Percentiles rank a stretch among this genome's conserved stretches.
Evolutionary conservation across 352 stramenopile species (phyloP).

Genomic region (Phytophthora fragariae): DNA sequence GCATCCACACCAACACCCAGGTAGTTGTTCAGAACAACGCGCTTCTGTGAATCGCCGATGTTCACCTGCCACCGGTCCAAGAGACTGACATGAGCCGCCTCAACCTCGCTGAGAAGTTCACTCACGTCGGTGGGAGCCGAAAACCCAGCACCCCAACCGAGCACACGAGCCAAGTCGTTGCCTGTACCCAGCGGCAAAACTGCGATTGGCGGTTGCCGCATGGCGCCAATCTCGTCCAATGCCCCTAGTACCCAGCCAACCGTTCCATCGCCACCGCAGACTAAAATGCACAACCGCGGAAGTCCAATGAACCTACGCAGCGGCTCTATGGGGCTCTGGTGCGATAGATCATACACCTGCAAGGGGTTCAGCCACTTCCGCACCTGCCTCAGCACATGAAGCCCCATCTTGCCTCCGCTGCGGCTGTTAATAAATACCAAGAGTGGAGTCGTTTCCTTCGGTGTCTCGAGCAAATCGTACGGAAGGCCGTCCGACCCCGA

Average conservation of each 20-base stretch:
- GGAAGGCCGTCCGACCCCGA: slow-evolving; percentile 43
- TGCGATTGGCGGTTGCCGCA: slow-evolving; percentile 91
- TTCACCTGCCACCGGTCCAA: slow-evolving; percentile 80
- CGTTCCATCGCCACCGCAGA: slow-evolving; percentile 96
- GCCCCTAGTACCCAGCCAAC: slow-evolving; percentile 92
- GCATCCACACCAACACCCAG: slow-evolving; percentile 91
- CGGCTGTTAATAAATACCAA: slow-evolving; percentile 97
- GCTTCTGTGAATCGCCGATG: slow-evolving; percentile 70
- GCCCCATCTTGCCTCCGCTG: slow-evolving; percentile 93
- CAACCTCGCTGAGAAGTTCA: slow-evolving; percentile 71
- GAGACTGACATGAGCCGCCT: slow-evolving; percentile 77
- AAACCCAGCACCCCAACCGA: slow-evolving; percentile 95
- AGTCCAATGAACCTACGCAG: slow-evolving; percentile 93
- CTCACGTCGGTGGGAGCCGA: slow-evolving; percentile 68
- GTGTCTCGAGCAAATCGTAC: slow-evolving; percentile 63
- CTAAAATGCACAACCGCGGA: slow-evolving; percentile 90
- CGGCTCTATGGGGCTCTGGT: slow-evolving; percentile 92
- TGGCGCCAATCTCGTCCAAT: slow-evolving; percentile 69
- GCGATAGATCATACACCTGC: slow-evolving; percentile 95
- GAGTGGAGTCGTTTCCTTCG: slow-evolving; percentile 61
- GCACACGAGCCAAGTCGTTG: slow-evolving; percentile 94
- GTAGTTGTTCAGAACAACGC: slow-evolving; percentile 83
- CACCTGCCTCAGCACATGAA: slow-evolving; percentile 93
- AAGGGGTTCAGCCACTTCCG: slow-evolving; percentile 95
- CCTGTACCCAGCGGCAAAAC: slow-evolving; percentile 96